These are phyloP conservation scores for Leishmania gerbilli DNA, from an alignment of 208 protist species.

Conservation along the genomic window DNA sequence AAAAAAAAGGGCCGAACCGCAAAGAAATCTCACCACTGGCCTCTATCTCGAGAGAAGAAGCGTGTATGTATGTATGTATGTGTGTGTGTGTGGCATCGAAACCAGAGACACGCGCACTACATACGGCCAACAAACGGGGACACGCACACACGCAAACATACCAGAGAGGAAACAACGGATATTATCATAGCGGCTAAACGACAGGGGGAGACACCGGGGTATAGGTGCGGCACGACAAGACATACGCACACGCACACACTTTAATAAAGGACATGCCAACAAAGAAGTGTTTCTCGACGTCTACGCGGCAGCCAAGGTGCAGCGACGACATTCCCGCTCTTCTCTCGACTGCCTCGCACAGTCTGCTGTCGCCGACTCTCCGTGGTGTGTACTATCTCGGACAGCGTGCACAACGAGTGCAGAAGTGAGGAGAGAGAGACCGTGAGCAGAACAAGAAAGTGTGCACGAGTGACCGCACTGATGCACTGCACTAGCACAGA, in stretches of 20 bases:
- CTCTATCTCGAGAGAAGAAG: neutral
- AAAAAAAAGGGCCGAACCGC: neutral
- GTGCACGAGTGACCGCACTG: neutral
- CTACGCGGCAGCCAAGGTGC: neutral
- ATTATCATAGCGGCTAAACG: neutral
- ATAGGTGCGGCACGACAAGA: neutral
- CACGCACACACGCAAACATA: neutral
- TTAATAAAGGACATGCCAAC: neutral
- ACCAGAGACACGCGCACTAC: neutral
- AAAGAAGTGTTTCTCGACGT: neutral
- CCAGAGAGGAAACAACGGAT: neutral
- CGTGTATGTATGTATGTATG: no score
- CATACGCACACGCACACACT: neutral
- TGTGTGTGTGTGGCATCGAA: neutral
- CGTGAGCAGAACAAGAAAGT: neutral
- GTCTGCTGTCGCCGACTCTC: neutral
- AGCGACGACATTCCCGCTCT: neutral
- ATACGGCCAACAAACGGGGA: neutral
- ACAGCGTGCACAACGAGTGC: neutral
- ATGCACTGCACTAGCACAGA: neutral
- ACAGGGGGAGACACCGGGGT: neutral
- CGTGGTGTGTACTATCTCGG: neutral
- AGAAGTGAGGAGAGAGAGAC: neutral
- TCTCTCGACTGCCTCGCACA: neutral
- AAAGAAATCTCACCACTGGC: neutral